phyloP scores from a whole-genome alignment of 2,329 filamentous ascomycete genomes.

The Cladosporium phlei region DNA sequence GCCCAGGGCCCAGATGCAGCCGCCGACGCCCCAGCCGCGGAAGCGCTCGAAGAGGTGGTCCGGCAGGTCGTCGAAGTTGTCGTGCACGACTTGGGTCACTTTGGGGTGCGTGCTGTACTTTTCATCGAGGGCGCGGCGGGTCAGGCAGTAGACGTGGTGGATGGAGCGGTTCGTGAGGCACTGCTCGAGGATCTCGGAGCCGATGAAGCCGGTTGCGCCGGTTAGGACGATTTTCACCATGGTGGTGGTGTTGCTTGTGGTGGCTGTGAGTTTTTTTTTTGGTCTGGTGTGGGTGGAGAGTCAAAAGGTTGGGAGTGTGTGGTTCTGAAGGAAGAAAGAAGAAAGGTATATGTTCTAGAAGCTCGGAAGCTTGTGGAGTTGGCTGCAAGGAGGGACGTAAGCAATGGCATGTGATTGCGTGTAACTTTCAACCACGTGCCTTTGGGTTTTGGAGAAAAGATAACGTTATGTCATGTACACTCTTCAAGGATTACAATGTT shows the following conservation, averaged over 20 bases:
- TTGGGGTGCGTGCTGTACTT: slow-evolving; percentile 28
- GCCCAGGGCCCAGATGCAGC: slow-evolving; percentile 43
- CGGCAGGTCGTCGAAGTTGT: slow-evolving; percentile 52
- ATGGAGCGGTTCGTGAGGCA: slow-evolving; percentile 49
- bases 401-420: too few relatives aligned
- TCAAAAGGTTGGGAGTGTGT: not conserved
- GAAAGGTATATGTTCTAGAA: too few relatives aligned
- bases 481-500: too few relatives aligned
- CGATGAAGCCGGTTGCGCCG: slow-evolving; percentile 56
- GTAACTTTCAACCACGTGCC: too few relatives aligned
- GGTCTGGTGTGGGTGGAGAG: not conserved
- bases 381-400: not conserved
- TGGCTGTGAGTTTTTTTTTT: not conserved
- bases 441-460: too few relatives aligned
- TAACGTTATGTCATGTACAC: too few relatives aligned
- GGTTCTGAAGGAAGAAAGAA: not conserved
- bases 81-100: slow-evolving; percentile 33
- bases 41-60: slow-evolving; percentile 39
- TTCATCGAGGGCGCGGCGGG: slow-evolving; percentile 26
- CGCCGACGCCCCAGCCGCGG: slow-evolving; percentile 36
- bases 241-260: not conserved
- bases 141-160: slow-evolving; percentile 36
- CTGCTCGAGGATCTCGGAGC: slow-evolving; percentile 49
- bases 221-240: slow-evolving; percentile 57
- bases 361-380: not conserved